Base-by-base conservation (phyloP, 371 early-diverging fungal species). In the Haplosporangium sp. region DNA sequence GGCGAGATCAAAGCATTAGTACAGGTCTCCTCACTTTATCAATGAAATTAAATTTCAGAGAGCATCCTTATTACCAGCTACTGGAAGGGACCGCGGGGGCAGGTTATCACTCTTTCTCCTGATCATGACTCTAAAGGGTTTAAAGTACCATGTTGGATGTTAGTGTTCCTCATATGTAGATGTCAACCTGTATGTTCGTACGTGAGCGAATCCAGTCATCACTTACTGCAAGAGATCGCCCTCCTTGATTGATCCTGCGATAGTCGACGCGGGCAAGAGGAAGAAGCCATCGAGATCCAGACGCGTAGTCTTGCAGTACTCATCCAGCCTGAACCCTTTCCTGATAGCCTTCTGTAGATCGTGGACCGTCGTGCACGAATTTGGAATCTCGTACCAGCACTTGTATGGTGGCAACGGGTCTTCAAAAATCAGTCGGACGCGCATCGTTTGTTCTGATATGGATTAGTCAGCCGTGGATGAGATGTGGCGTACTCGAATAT, bases 251-350 rank as follows among this genome's bases (percentile, higher is more conserved):
- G 70, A 59, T 14, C 76, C 81, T 23, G 62, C 55, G 11, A 75
- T 46, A 2, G 76, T 52, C 1, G 75, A 66, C 0, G 59, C 55
- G 2, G 72, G 74, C 12, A 75, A 38, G 11, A 81, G 76, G 21
- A 67, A 71, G 59, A 81, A 81, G 9, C 81, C 81, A 52, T 81
- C 81, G 18, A 81, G 66, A 53, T 81, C 81, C 18, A 81, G 64
- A 23, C 76, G 74, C 14, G 70, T 74, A 10, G 75, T 71, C 18
- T 72, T 74, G 68, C 75, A 71, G 42, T 48, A 36, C n/a, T 64
- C 37, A 20, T 63, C 46, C 21, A 80, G 54, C 9, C 54, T 50
- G 43, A 81, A 81, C n/a, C 72, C 76, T 14, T 74, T 74, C 37
- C 63, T 52, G 61, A 81, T 75, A 13, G 61, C 45, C 50, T 38